Evolutionary conservation across 306 rosid species (phyloP), one percentile per base, ranked within the genome.

Genomic region (Fagus crenata): DNA sequence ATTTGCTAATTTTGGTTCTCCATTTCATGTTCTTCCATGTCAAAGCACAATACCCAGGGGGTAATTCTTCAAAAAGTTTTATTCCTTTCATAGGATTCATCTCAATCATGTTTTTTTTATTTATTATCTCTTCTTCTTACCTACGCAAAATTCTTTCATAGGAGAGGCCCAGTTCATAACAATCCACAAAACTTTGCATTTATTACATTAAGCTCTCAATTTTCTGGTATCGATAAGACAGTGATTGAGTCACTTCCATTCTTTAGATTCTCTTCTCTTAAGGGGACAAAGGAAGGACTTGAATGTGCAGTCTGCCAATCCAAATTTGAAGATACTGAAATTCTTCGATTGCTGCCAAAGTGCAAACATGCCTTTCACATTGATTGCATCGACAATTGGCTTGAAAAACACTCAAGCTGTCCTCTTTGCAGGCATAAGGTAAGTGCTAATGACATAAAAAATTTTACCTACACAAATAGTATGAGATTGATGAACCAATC

Each of bases 311-410:
- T 96, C 8, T 96, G 99, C 64, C 74, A 92, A 5, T 91, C 99
- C 0, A 95, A 91, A 60, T 96, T 92, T 4, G 96, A 92, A 87
- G 99, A 91, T 22, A 60, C 87, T 2, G 99, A 96, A 79, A 79
- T 89, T 31, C 87, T 96, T 6, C 84, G 99, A 68, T 69, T 96
- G 12, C 80, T 96, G 40, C 99, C 99, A 5, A 91, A 96, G 67
- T 96, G 99, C 67, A 91, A 88, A 32, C 99, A 96, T 79, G 98
- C 96, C 35, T 96, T 96, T 81, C 99, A 96, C 75, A 89, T 92
- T 63, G 82, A 83, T 60, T 96, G 99, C 85, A 90, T 92, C 35
- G 99, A 96, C 53, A 85, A 84, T 74, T 96, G 99, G 99, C 98
- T 95, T 49, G 97, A 90, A 58, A 89, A 84, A 33, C 99, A 96